These are phyloP conservation scores for Austropuccinia psidii DNA, from an alignment of 1,284 basidiomycete species.

Conservation along the genomic window DNA sequence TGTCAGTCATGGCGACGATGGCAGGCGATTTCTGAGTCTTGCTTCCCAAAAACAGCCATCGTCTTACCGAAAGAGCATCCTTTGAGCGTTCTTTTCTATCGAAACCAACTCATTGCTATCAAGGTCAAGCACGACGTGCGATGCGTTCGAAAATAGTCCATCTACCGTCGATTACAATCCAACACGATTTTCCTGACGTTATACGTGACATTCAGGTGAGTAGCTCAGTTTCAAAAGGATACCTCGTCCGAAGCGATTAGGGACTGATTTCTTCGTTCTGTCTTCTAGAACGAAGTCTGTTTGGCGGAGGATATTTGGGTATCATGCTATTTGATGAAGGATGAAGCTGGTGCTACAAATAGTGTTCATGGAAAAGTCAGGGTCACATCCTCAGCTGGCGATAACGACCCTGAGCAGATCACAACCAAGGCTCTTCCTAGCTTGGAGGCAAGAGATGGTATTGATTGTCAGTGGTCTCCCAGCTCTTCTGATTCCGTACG, in stretches of 20 bases:
- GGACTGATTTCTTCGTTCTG: background rate
- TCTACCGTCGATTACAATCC: slow-evolving; percentile 5
- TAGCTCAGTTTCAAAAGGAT: background rate
- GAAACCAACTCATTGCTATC: too few relatives aligned
- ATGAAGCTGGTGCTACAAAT: background rate
- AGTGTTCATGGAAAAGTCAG: slow-evolving; percentile 20
- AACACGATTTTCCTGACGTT: slow-evolving; percentile 8
- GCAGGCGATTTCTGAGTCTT: too few relatives aligned
- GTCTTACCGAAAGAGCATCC: too few relatives aligned
- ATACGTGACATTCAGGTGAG: slow-evolving; percentile 3
- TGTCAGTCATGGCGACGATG: too few relatives aligned
- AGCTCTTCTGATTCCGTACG: slow-evolving; percentile 4
- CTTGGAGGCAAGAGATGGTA: background rate
- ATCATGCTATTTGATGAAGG: background rate
- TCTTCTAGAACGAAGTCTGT: background rate
- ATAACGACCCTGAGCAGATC: background rate
- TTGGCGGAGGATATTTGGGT: slow-evolving; percentile 23
- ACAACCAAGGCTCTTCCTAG: background rate
- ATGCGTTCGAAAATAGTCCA: too few relatives aligned
- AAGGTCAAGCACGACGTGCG: too few relatives aligned
- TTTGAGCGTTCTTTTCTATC: too few relatives aligned
- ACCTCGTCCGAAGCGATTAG: background rate
- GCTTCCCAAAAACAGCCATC: too few relatives aligned
- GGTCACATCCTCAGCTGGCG: background rate
- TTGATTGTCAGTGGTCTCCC: background rate